Conservation (phyloP, 495 filamentous ascomycete species). For the Cenococcum geophilum region DNA sequence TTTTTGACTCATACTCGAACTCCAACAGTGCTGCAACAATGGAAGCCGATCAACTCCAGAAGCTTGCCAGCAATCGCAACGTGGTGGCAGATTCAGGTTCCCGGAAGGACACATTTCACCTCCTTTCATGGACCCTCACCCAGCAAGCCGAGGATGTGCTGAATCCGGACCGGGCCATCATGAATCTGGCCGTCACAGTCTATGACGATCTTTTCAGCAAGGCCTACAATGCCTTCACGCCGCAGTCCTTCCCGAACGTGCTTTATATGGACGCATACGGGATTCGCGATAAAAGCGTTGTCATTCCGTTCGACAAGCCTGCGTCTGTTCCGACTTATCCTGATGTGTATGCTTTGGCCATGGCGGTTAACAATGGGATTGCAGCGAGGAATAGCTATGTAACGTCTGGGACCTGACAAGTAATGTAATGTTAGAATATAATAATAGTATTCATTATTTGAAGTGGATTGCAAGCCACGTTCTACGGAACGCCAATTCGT, state of each 20-base stretch:
- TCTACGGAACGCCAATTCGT: too few relatives aligned
- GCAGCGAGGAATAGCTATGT: slow-evolving; percentile 21
- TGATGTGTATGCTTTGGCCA: slow-evolving; percentile 21
- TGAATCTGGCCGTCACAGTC: slow-evolving; percentile 22
- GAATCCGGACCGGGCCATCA: slow-evolving; percentile 26
- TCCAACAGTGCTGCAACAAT: slow-evolving; percentile 24
- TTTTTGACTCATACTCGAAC: slow-evolving; percentile 29
- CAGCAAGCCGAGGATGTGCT: slow-evolving; percentile 28
- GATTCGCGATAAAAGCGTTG: slow-evolving; percentile 22
- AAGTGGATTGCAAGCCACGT: too few relatives aligned
- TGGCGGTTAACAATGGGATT: slow-evolving; percentile 26
- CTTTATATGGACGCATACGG: slow-evolving; percentile 24
- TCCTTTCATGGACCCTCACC: slow-evolving; percentile 31
- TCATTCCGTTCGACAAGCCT: slow-evolving; percentile 23
- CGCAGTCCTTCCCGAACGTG: slow-evolving; percentile 27
- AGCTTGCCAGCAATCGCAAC: slow-evolving; percentile 24
- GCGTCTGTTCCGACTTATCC: slow-evolving; percentile 10
- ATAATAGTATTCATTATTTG: too few relatives aligned
- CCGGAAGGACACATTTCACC: slow-evolving; percentile 28
- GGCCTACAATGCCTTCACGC: slow-evolving; percentile 27
- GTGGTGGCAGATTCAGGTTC: slow-evolving; percentile 12
- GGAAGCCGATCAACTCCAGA: slow-evolving; percentile 26
- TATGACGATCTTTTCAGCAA: slow-evolving; percentile 20
- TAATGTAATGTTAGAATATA: neutral
- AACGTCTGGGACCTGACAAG: slow-evolving; percentile 6